phyloP scores from a whole-genome alignment of 2,329 filamentous ascomycete genomes.

The Stylonectria norvegica region DNA sequence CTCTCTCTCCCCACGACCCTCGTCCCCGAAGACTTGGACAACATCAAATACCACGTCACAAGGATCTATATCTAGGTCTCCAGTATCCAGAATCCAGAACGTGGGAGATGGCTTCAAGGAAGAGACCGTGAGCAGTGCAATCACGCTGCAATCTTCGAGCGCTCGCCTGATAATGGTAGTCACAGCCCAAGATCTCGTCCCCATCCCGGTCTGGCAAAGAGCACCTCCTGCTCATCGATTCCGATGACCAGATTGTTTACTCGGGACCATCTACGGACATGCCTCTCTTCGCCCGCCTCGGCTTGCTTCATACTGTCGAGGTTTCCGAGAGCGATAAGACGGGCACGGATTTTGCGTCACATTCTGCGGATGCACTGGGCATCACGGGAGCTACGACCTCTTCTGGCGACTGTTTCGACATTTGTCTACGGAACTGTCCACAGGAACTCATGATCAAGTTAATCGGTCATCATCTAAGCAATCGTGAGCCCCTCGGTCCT shows the following conservation, averaged over 20 bases:
- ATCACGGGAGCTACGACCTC: neutral
- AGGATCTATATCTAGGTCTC: neutral
- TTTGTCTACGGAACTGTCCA: neutral
- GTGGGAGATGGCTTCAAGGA: neutral
- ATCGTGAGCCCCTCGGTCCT: neutral
- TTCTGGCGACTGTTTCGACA: neutral
- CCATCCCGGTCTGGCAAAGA: neutral
- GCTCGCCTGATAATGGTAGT: neutral
- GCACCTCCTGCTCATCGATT: neutral
- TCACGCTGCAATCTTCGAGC: neutral
- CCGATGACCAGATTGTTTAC: neutral
- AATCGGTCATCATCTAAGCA: neutral
- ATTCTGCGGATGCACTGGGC: neutral
- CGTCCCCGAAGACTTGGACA: neutral
- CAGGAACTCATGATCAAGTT: neutral
- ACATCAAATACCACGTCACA: neutral
- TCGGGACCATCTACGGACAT: neutral
- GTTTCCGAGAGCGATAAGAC: neutral
- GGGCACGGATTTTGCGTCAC: neutral
- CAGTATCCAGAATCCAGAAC: neutral
- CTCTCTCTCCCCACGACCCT: neutral
- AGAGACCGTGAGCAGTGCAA: neutral
- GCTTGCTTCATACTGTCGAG: neutral
- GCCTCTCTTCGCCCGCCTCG: neutral
- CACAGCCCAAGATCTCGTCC: neutral